Base-by-base conservation (phyloP, 2,329 filamentous ascomycete genomes). In the Podosphaera fusca region DNA sequence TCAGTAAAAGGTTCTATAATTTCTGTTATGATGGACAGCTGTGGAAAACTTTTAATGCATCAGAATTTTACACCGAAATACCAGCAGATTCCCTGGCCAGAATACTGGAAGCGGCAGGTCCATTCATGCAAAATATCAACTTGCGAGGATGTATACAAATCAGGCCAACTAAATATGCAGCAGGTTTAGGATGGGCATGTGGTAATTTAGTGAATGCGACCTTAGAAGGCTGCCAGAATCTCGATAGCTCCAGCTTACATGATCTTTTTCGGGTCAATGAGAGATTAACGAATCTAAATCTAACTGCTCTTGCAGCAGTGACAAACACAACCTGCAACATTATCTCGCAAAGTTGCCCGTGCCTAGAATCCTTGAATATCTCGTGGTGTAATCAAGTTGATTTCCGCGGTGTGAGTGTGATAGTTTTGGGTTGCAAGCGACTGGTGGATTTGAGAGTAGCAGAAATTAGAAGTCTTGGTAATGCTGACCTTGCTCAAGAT, bases 11-110 rank as follows among this genome's bases (percentile, higher is more conserved):
- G 4, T 95, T 92, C 74, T 75, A 94, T 68, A 75, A 77, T 53
- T 81, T 86, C 70, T 95, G 90, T 70, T 95, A 90, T 64, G 90
- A 98, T 68, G 92, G 92, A 1, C 92, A 98, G 70, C 72, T 96
- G 14, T 98, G 92, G 92, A 82, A 81, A 2, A 80, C 77, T 47
- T 76, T 96, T 54, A 88, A 96, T 67, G 81, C 86, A 1, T 83
- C 87, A 6, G 81, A 85, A 55, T 96, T 90, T 69, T 95, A 96
- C 67, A 79, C 78, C 61, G 79, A 88, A 56, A 96, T 96, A 61
- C 84, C 90, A 0, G 85, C 85, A 30, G 81, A 86, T 61, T 85
- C 86, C 0, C 72, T 98, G 53, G 80, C 88, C 57, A 87, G 84
- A 65, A 88, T 96, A 60, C 88, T 96, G 65, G 79, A 81, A 0